Conservation (phyloP, 2,329 filamentous ascomycete species). For the Cryphonectria japonica region DNA sequence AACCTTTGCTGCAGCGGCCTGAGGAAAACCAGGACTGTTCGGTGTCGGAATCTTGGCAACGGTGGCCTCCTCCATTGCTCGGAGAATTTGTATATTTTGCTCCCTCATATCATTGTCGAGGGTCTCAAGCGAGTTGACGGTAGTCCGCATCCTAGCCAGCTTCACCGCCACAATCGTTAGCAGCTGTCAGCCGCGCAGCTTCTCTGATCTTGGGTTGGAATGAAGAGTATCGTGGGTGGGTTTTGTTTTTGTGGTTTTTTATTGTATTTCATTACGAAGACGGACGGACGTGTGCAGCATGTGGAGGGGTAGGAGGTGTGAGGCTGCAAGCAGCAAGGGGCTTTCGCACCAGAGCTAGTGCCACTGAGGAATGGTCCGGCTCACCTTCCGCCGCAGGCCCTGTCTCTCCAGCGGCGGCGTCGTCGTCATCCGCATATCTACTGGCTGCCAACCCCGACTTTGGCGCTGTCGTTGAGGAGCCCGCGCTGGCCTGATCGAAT, state of each 20-base stretch:
- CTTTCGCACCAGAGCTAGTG: constrained; percentile 68
- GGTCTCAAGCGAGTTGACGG: constrained; percentile 26
- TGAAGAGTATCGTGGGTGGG: not conserved
- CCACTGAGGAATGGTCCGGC: constrained; percentile 64
- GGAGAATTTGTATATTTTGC: constrained; percentile 26
- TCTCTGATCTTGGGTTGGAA: constrained; percentile 10
- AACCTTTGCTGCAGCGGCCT: constrained; percentile 15
- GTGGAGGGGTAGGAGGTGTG: constrained; percentile 28
- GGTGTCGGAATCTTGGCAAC: constrained; percentile 22
- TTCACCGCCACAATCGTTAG: constrained; percentile 25
- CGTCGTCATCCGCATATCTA: constrained; percentile 50
- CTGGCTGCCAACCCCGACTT: constrained; percentile 59
- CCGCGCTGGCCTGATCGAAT: constrained; percentile 48
- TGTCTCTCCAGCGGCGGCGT: constrained; percentile 36
- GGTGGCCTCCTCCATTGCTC: constrained; percentile 27
- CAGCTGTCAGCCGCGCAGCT: constrained; percentile 17
- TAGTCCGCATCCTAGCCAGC: constrained; percentile 30
- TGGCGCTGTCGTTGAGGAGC: constrained; percentile 38
- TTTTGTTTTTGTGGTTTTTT: too few relatives aligned
- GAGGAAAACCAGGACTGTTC: not conserved
- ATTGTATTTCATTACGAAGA: not conserved
- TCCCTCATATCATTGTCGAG: constrained; percentile 30
- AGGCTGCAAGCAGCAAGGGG: constrained; percentile 50
- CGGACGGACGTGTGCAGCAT: constrained; percentile 25
- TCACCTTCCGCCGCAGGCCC: constrained; percentile 57